Base-by-base conservation (phyloP, 306 rosid species). In the Parietaria judaica region DNA sequence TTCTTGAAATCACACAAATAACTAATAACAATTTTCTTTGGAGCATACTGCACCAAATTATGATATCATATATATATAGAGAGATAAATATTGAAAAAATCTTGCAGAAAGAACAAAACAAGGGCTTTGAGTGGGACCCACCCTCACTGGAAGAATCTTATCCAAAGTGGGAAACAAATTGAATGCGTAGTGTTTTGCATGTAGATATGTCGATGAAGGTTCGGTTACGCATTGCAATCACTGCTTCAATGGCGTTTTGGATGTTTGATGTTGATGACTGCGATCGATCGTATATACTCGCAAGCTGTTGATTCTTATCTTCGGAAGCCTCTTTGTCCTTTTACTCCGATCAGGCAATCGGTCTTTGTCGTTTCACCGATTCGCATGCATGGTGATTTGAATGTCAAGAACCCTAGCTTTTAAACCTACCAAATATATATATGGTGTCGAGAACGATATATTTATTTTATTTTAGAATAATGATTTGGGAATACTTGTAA, bases 251-350 rank as follows among this genome's bases (percentile, higher is more conserved):
- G 50, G 54, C 34, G 23, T 46, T 8, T 53, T 49, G 53, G 53
- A 23, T 58, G 50, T 43, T 58, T 14, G 71, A 64, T 69, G 55
- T 10, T 44, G 54, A 61, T 71, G 57, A 16, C 13, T 49, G 15
- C 56, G 43, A 59, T 43, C 36, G 7, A 62, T 14, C 37, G 9
- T 48, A 23, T 7, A 52, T 7, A 52, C 49, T 35, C 11, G 66
- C 5, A 8, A 53, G 53, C 67, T 59, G 58, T 59, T 72, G 15
- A 34, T 53, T 74, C 48, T 66, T 23, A 61, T 12, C 63, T 66
- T 64, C 69, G 72, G 61, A 81, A 74, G 67, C 17, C 58, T n/a
- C 61, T 67, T 64, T 60, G 51, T 72, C 56, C 50, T 36, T 34
- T 45, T 39, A 10, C 1, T 48, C 51, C 58, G 51, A 67, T 36